Conservation (phyloP, 2,329 filamentous ascomycete species). For the Thielaviopsis punctulata region DNA sequence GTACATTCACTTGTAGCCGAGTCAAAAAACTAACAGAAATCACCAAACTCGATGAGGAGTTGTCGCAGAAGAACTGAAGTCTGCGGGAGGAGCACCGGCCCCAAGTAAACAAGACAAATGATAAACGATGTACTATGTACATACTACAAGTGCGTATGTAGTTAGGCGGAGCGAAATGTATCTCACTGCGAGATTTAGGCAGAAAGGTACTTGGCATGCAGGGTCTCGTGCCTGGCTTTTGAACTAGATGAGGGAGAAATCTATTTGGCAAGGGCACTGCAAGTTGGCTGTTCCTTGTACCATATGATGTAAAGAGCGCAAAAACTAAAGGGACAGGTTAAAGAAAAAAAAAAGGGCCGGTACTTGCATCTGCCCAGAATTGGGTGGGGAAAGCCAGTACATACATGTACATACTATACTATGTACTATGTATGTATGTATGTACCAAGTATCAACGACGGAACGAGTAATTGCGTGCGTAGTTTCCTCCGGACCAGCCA, state of each 20-base stretch:
- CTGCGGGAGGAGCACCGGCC: constrained; percentile 5
- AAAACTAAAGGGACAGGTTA: not conserved
- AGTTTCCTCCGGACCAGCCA: not conserved
- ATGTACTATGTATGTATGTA: not conserved
- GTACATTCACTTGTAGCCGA: too few species aligned
- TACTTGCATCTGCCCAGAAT: not conserved
- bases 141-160: too few species aligned
- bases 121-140: too few species aligned
- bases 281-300: constrained; percentile 4
- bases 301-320: not conserved
- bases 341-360: not conserved
- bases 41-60: too few species aligned
- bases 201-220: not conserved
- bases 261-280: not conserved
- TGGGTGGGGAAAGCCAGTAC: not conserved
- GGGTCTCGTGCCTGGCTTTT: not conserved
- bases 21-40: not conserved
- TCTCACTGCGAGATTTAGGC: not conserved
- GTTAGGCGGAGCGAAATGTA: too few species aligned
- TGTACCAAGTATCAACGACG: not conserved
- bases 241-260: not conserved
- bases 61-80: not conserved
- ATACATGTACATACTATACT: too few species aligned
- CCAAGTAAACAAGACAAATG: not conserved
- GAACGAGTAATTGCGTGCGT: not conserved